Evolutionary conservation across 306 rosid species (phyloP).

Genomic region (Lathyrus aphaca): DNA sequence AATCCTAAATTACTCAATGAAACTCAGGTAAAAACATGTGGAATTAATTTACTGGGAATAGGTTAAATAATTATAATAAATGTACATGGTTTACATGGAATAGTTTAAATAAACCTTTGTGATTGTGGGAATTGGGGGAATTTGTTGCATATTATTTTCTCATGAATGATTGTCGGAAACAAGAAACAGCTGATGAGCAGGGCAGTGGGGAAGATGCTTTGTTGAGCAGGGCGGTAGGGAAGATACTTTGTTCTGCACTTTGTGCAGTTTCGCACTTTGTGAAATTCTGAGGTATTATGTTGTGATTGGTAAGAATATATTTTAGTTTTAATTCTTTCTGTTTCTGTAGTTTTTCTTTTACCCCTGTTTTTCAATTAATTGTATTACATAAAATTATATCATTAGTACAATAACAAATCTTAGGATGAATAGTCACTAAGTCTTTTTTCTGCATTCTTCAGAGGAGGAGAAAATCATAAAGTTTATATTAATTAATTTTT

Average conservation of each 20-base stretch:
- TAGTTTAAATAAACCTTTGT: too few species aligned
- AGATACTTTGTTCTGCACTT: too few species aligned
- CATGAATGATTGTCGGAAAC: slow-evolving; percentile 88
- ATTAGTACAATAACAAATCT: slow-evolving; percentile 1
- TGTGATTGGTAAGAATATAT: slow-evolving; percentile 23
- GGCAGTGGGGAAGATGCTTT: slow-evolving; percentile 82
- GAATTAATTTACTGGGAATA: too few species aligned
- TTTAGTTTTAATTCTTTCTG: too few species aligned
- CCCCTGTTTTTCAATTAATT: slow-evolving; percentile 4
- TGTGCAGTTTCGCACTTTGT: slow-evolving; percentile 95
- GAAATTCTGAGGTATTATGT: slow-evolving; percentile 88
- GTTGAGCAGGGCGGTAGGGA: too few species aligned
- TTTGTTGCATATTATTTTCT: slow-evolving; percentile 74
- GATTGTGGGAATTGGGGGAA: slow-evolving; percentile 64
- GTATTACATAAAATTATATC: slow-evolving; percentile 1
- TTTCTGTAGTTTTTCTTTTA: background rate
- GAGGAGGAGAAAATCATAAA: background rate
- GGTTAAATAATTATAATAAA: too few species aligned
- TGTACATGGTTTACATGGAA: too few species aligned
- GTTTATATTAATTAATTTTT: background rate
- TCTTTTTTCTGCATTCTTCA: background rate
- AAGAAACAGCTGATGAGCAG: slow-evolving; percentile 68
- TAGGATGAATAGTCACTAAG: slow-evolving; percentile 19
- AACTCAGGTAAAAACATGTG: too few species aligned
- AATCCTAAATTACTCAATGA: too few species aligned